A percentile compares a stretch with the other conserved stretches of the same genome.
These are phyloP conservation scores for Pezicula neosporulosa DNA, from an alignment of 2,329 filamentous ascomycete species.

Conservation along the genomic window DNA sequence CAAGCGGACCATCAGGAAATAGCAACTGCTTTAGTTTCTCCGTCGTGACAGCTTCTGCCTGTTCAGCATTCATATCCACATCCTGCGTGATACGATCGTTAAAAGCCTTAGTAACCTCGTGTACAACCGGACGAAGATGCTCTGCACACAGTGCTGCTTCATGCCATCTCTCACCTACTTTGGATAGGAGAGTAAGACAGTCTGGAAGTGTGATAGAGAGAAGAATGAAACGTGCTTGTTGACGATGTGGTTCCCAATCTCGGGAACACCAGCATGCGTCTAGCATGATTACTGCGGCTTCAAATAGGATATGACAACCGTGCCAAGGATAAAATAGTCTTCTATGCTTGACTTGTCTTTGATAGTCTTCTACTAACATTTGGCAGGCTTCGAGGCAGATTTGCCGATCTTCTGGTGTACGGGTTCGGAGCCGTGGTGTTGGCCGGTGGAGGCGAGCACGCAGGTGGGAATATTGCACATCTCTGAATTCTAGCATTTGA, in stretches of 20 bases:
- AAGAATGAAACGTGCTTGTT: not conserved
- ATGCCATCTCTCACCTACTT: not conserved
- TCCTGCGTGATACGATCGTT: not conserved
- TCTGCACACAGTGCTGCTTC: constrained; percentile 1
- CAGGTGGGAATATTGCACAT: constrained; percentile 7
- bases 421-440: not conserved
- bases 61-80: not conserved
- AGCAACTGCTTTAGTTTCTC: not conserved
- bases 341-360: not conserved
- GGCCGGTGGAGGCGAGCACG: not conserved
- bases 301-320: constrained; percentile 1
- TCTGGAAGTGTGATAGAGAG: not conserved
- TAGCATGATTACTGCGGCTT: constrained; percentile 1
- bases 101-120: not conserved
- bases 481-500: constrained; percentile 13
- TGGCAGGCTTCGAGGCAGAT: not conserved
- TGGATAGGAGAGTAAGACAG: not conserved
- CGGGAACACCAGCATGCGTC: constrained; percentile 1
- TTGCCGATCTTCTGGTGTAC: not conserved
- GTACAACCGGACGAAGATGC: not conserved
- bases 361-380: constrained; percentile 2
- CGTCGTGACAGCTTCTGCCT: not conserved
- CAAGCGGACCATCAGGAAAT: not conserved
- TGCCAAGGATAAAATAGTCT: constrained; percentile 4
- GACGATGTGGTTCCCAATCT: not conserved